Evolutionary conservation across 805 yeast species (phyloP), one percentile per base, ranked within the genome.

Genomic region (Pichia heedii): DNA sequence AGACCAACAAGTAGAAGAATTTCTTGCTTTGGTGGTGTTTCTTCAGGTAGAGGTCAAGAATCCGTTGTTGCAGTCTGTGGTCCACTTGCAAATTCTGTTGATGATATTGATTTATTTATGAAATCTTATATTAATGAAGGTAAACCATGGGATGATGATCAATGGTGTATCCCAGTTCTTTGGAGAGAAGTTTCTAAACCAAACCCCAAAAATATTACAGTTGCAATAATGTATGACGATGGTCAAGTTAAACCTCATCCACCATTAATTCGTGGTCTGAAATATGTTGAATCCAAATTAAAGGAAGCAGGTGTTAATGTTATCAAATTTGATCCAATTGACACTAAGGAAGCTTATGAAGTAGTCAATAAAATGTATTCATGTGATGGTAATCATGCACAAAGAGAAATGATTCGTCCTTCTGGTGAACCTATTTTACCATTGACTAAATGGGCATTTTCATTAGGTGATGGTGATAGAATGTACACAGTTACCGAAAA

Each of bases 341-440:
- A 68, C 41, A 75, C 77, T 2, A 58, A 76, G 40, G 70, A 74
- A 52, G 81, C 81, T 20, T 73, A 72, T 47, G 79, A 81, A 4
- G 70, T 80, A 37, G 84, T 75, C 33, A 59, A 71, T 50, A 57
- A 66, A 47, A 58, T 81, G 62, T 84, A 81, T 61, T 66, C 69
- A 12, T 71, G 77, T 51, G 94, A 85, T 60, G 90, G 90, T 39
- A 83, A 81, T 57, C 59, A 63, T 48, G 73, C 69, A 45, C 80
- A 79, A 54, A 66, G 70, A 40, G 68, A 67, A 38, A 57, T 75
- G 53, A 58, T 84, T 47, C 61, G 66, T 18, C 71, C 63, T 5
- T 76, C 84, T 13, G 89, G 90, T 36, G 90, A 85, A 58, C 89
- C 89, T 30, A 60, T 79, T 45, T 58, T 66, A 15, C 79, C 78